Evolutionary conservation across 257 asterid species (phyloP), one percentile per base, ranked within the genome.

Genomic region (Solanum megistacrolobum): DNA sequence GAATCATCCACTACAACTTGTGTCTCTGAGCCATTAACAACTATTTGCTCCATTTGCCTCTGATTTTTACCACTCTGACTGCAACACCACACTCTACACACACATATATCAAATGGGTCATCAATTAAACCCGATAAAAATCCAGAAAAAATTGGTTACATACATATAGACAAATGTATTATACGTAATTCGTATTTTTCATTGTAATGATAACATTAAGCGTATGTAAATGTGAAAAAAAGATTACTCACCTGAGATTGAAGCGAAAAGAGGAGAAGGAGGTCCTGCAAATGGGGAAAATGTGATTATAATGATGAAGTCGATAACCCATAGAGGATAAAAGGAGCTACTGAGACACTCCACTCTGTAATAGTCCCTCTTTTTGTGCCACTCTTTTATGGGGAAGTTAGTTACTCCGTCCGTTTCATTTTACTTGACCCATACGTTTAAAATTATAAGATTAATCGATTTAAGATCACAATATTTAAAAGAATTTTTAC

Each of bases 1-100:
- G 94, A 86, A 83, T 93, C 93, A 27, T 89, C 94, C 83, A 95
- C 95, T 88, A 95, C 91, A 52, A 93, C 95, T 89, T 93, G 88
- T 88, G 95, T 92, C 89, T 93, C 89, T 88, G 95, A 93, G 25
- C 94, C 95, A 88, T 90, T 93, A 75, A 91, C 89, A 84, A 78
- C 92, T 71, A 93, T 93, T 88, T 92, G 89, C 88, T 93, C 98
- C 99, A 96, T 88, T 89, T 66, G 92, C 65, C 86, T 89, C 85
- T 23, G 88, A 88, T 84, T 75, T 43, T 86, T 89, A 43, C 76
- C 90, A 48, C 73, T 78, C 32, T 69, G 81, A 89, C 90, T 88
- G 76, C 93, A 89, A 89, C 88, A 87, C 90, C 86, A 87, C 88
- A 87, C 89, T 78, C 90, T 85, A 7, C 29, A 52, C 9, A 82